Conservation (phyloP, 805 yeast genomes). For the Saccharomycopsis microspora region DNA sequence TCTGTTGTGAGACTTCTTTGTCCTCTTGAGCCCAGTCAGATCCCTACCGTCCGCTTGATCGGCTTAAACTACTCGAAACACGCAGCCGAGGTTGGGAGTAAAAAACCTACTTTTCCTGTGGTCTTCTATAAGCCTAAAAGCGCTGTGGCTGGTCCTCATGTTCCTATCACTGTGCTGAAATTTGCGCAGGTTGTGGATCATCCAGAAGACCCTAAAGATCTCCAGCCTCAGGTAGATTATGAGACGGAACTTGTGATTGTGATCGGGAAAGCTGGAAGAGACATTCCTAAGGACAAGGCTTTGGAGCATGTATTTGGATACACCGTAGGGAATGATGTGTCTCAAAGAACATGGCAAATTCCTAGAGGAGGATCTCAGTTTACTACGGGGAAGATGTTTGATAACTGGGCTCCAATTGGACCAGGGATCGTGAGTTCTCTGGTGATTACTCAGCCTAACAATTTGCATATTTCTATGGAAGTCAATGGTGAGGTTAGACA, state of each 20-base stretch:
- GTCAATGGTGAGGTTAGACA: slow-evolving; percentile 40
- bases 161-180: slow-evolving; percentile 31
- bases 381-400: slow-evolving; percentile 41
- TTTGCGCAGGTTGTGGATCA: slow-evolving; percentile 22
- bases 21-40: slow-evolving; percentile 28
- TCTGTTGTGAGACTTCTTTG: slow-evolving; percentile 27
- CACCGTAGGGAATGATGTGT: slow-evolving; percentile 43
- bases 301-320: slow-evolving; percentile 38
- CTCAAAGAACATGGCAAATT: slow-evolving; percentile 47
- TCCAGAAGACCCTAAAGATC: slow-evolving; percentile 1
- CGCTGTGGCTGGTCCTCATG: slow-evolving; percentile 32
- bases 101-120: slow-evolving; percentile 37
- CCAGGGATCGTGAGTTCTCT: slow-evolving; percentile 35
- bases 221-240: slow-evolving; percentile 31
- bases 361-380: slow-evolving; percentile 43
- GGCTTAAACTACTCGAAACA: slow-evolving; percentile 42
- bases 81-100: slow-evolving; percentile 28
- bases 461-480: slow-evolving; percentile 27
- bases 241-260: slow-evolving; percentile 44
- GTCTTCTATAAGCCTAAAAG: slow-evolving; percentile 40
- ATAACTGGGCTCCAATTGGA: slow-evolving; percentile 47
- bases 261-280: slow-evolving; percentile 37
- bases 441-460: slow-evolving; percentile 25
- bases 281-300: slow-evolving; percentile 33
- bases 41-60: slow-evolving; percentile 32